A percentile compares a stretch with the other conserved stretches of the same genome.
Conservation (phyloP, 78 protist genomes). For the Dictyostelium purpureum region DNA sequence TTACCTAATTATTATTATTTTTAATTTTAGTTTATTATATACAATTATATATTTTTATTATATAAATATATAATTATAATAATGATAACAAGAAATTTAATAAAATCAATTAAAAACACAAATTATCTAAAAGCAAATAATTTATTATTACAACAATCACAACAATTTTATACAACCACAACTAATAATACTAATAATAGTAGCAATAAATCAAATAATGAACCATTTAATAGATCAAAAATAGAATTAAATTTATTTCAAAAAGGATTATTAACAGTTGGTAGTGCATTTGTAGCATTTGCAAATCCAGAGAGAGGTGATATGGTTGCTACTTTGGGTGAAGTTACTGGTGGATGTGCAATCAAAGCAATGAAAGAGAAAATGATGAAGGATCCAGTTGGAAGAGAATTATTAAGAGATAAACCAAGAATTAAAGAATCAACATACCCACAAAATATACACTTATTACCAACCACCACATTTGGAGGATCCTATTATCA, state of each 20-base stretch:
- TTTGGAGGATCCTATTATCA: constrained; percentile 83
- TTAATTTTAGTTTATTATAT: too few relatives aligned
- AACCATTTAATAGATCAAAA: not conserved
- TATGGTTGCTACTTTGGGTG: constrained; percentile 74
- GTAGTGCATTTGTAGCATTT: constrained; percentile 53
- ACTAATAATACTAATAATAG: not conserved
- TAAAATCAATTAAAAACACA: too few relatives aligned
- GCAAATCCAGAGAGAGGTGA: constrained; percentile 64
- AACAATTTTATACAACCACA: not conserved
- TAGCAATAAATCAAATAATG: not conserved
- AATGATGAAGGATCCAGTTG: constrained; percentile 45
- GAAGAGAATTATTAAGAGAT: constrained; percentile 3
- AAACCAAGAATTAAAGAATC: constrained; percentile 45
- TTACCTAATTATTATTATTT: too few relatives aligned
- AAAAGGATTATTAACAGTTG: constrained; percentile 59
- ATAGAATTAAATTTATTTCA: constrained; percentile 59
- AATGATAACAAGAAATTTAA: too few relatives aligned
- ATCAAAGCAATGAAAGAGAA: constrained; percentile 28
- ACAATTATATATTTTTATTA: too few relatives aligned
- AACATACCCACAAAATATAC: constrained; percentile 22
- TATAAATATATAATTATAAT: too few relatives aligned
- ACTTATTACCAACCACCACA: constrained; percentile 50
- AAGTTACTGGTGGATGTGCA: constrained; percentile 66
- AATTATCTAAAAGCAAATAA: not conserved
- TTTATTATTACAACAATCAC: not conserved